These are phyloP conservation scores for Apiospora aurea DNA, from an alignment of 2,329 filamentous ascomycete genomes.

Conservation along the genomic window DNA sequence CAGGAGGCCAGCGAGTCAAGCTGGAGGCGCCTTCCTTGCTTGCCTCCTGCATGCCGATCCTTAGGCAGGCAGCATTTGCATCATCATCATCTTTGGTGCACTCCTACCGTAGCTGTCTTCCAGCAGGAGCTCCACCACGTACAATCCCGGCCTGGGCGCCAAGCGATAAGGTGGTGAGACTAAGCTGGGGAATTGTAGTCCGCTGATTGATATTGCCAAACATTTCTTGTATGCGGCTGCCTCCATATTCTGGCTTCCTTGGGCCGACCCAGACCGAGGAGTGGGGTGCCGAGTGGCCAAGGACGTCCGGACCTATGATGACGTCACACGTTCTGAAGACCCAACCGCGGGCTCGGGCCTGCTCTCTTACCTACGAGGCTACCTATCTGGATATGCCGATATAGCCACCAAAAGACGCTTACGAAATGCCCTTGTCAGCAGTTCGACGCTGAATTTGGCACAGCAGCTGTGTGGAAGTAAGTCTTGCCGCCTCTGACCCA, in stretches of 20 bases:
- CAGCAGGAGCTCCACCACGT: no score
- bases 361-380: slow-evolving; percentile 30
- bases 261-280: neutral
- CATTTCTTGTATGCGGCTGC: slow-evolving; percentile 32
- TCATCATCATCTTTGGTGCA: no score
- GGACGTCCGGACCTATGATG: slow-evolving; percentile 48
- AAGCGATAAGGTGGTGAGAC: slow-evolving; percentile 38
- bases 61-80: neutral
- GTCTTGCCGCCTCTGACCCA: slow-evolving; percentile 30
- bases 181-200: slow-evolving; percentile 38
- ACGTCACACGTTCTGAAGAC: slow-evolving; percentile 41
- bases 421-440: slow-evolving; percentile 43
- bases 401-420: slow-evolving; percentile 34
- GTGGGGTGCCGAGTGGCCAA: slow-evolving; percentile 38
- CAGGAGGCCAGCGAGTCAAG: neutral
- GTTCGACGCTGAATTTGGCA: slow-evolving; percentile 40
- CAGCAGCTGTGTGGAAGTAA: slow-evolving; percentile 46
- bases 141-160: slow-evolving; percentile 34
- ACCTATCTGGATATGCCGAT: slow-evolving; percentile 26
- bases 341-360: slow-evolving; percentile 35
- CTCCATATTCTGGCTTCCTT: neutral
- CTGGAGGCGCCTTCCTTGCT: neutral
- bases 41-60: neutral
- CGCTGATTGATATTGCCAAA: slow-evolving; percentile 37
- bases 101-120: no score